Evolutionary conservation across 108 stramenopile species (phyloP).

Genomic region (Pinguiococcus pyrenoidosus): DNA sequence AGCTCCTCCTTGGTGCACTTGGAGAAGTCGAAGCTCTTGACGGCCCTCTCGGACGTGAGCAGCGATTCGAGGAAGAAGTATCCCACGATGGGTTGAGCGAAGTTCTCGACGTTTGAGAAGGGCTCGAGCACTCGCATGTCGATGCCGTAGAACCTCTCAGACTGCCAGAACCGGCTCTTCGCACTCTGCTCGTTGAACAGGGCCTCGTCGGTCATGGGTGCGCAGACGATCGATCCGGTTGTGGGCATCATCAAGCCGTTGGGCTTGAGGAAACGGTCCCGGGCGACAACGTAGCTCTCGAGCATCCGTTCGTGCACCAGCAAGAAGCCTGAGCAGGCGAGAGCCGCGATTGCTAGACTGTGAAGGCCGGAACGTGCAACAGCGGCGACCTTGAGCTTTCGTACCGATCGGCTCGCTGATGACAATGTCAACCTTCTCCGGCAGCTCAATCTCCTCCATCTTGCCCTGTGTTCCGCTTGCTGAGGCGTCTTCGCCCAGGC

Average conservation of each 20-base stretch:
- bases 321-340: too few relatives aligned
- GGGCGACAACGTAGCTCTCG: constrained; percentile 39
- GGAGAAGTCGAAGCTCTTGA: constrained; percentile 32
- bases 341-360: too few relatives aligned
- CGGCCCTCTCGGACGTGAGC: constrained; percentile 11
- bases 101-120: constrained; percentile 21
- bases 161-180: constrained; percentile 40
- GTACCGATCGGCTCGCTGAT: constrained; percentile 56
- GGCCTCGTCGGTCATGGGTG: constrained; percentile 36
- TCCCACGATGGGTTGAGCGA: constrained; percentile 47
- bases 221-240: constrained; percentile 27
- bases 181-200: constrained; percentile 31
- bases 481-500: too few relatives aligned
- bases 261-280: constrained; percentile 40
- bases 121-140: constrained; percentile 6
- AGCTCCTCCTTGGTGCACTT: constrained; percentile 18
- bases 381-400: too few relatives aligned
- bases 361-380: too few relatives aligned
- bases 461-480: too few relatives aligned
- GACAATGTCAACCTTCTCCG: constrained; percentile 53
- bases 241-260: constrained; percentile 45
- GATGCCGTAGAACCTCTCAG: constrained; percentile 40
- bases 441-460: constrained; percentile 45
- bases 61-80: constrained; percentile 23
- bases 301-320: constrained; percentile 58